phyloP scores from a whole-genome alignment of 2,329 filamentous ascomycete species.

The Knoxdaviesia proteae region DNA sequence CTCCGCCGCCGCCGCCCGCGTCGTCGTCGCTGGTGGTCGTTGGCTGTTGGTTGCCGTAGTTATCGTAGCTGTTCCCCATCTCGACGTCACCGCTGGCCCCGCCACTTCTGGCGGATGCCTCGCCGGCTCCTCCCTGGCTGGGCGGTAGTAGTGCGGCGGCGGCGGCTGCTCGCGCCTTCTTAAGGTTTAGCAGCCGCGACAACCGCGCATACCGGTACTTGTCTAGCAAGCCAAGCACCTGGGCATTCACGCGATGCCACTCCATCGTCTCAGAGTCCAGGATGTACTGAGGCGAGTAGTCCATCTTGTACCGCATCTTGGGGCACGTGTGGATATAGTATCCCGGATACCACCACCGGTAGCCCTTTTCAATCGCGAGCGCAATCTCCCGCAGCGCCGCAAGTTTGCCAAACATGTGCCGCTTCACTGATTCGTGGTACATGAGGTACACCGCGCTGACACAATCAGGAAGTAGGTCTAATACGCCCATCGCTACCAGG shows the following conservation, averaged over 20 bases:
- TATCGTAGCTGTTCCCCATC: background rate
- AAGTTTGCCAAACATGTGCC: conserved; percentile 52
- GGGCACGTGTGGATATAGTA: conserved; percentile 65
- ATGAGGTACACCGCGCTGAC: conserved; percentile 72
- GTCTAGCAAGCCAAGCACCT: conserved; percentile 27
- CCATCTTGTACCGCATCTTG: conserved; percentile 74
- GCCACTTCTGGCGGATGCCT: conserved; percentile 3
- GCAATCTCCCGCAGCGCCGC: conserved; percentile 54
- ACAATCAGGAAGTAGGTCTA: conserved; percentile 56
- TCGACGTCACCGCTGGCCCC: background rate
- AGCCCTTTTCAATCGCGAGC: conserved; percentile 46
- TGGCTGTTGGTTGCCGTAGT: background rate
- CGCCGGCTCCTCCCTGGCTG: background rate
- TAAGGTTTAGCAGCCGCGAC: conserved; percentile 7
- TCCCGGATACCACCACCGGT: conserved; percentile 60
- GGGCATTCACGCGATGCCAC: conserved; percentile 39
- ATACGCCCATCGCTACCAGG: conserved; percentile 53
- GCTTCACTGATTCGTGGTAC: conserved; percentile 55
- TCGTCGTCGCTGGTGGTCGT: background rate
- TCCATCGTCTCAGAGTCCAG: conserved; percentile 44
- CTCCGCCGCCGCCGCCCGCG: conserved; percentile 11
- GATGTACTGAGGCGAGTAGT: conserved; percentile 55
- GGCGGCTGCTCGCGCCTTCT: too few relatives aligned
- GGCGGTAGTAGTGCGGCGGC: too few relatives aligned
- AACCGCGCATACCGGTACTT: conserved; percentile 34